Evolutionary conservation across 345 rosid species (phyloP).

Genomic region (Euphorbia pulcherrima): DNA sequence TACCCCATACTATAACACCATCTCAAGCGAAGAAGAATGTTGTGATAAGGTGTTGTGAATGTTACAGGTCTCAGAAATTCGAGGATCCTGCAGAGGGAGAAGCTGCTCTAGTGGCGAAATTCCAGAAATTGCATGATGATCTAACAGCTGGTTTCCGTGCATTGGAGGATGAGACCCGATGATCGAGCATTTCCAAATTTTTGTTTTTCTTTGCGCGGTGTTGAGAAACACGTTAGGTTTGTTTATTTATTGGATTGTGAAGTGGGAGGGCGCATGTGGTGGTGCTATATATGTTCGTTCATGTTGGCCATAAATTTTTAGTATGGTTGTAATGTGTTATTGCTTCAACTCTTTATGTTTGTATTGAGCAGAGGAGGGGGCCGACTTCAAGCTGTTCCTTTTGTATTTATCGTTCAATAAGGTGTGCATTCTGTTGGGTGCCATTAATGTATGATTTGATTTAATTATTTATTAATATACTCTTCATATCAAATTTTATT

Average conservation of each 20-base stretch:
- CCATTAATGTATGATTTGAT: background rate
- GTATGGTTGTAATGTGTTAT: constrained; percentile 10
- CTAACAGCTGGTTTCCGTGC: constrained; percentile 92
- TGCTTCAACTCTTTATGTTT: background rate
- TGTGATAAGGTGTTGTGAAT: background rate
- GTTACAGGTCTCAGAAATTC: constrained; percentile 84
- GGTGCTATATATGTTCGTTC: no score
- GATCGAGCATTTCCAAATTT: constrained; percentile 24
- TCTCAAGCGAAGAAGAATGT: background rate
- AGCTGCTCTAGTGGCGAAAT: constrained; percentile 73
- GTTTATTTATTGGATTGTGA: constrained; percentile 1
- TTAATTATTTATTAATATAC: constrained; percentile 6
- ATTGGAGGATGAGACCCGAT: constrained; percentile 91
- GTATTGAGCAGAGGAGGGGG: constrained; percentile 13
- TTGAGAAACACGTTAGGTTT: constrained; percentile 11
- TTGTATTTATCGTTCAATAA: constrained; percentile 38
- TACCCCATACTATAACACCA: no score
- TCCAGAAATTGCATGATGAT: constrained; percentile 78
- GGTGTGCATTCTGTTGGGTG: constrained; percentile 18
- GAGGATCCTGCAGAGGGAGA: constrained; percentile 99
- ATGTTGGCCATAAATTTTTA: no score
- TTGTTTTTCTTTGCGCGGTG: background rate
- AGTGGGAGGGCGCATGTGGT: no score
- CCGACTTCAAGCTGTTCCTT: constrained; percentile 3
- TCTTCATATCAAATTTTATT: background rate